phyloP scores from a whole-genome alignment of 306 rosid species.

The Fragaria iinumae region DNA sequence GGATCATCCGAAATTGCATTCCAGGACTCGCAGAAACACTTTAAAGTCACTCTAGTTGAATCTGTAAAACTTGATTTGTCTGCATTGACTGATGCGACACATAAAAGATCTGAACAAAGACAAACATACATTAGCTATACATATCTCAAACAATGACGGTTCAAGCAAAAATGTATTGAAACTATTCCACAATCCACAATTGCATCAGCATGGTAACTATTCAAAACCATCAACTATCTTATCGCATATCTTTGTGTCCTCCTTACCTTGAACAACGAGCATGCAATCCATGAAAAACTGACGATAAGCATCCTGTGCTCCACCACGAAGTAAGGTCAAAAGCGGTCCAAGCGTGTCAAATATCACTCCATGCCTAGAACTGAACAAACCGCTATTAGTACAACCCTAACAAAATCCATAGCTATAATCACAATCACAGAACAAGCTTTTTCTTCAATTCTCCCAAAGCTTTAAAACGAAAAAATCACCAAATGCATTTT shows the following conservation, averaged over 20 bases:
- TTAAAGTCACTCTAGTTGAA: conserved; percentile 46
- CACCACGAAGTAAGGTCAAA: conserved; percentile 73
- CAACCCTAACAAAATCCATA: neutral
- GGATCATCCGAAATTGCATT: conserved; percentile 46
- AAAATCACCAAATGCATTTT: neutral
- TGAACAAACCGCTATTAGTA: conserved; percentile 31
- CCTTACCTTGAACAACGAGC: conserved; percentile 65
- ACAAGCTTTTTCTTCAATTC: neutral
- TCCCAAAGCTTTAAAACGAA: no score
- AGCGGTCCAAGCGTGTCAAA: conserved; percentile 72
- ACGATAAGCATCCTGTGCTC: conserved; percentile 62
- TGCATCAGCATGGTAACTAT: neutral
- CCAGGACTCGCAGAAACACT: conserved; percentile 62
- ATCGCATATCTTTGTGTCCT: neutral
- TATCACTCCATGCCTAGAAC: conserved; percentile 68
- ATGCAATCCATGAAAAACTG: conserved; percentile 69
- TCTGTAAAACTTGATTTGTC: conserved; percentile 32
- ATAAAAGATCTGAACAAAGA: conserved; percentile 54
- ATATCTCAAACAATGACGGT: neutral
- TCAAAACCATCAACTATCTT: neutral
- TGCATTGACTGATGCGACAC: conserved; percentile 43
- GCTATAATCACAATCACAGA: neutral
- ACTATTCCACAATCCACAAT: neutral
- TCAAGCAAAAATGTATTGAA: neutral
- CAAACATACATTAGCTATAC: conserved; percentile 3